Base-by-base conservation (phyloP, 2,329 filamentous ascomycete species). In the Penicillium sp. region DNA sequence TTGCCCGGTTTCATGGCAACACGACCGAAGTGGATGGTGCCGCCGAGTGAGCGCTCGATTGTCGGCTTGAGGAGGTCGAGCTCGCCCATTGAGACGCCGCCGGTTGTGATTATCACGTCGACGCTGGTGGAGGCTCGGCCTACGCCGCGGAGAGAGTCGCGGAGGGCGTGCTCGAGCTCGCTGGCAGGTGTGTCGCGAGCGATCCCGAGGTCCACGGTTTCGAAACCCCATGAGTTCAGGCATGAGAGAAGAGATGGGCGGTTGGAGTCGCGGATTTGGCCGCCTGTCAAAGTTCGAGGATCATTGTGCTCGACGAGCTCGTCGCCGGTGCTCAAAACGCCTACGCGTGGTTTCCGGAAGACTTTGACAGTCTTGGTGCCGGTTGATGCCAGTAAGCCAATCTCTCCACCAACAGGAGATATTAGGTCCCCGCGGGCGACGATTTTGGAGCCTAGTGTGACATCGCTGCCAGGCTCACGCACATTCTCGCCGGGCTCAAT, bases 1-100 rank as follows among this genome's bases (percentile, higher is more conserved):
- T 97, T 99, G 5, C 94, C 94, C 0, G 94, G 94, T 78, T 99
- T 99, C 94, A 99, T 97, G 53, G 88, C 85, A 3, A 99, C 94
- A 3, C 94, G 88, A 25, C 94, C 94, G 67, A 99, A 99, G 75
- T 97, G 94, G 64, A 99, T 96, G 0, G 88, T 94, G 8, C 94
- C 94, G 55, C 92, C 91, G 1, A 99, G 84, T 1, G 87, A 82
- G 41, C 93, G 88, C 78, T 97, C 94, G 67, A 99, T 90, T 0
- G 93, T 97, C 0, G 94, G 93, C 73, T 99, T 99, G 21, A 99
- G 84, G 8, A 99, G 87, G 74, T 99, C 94, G 2, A 97, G 85
- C 76, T 99, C 94, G 55, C 94, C 94, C 94, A 99, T 99, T 10
- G 91, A 96, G 21, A 97, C 94, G 47, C 94, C 94, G 23, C 94